These are phyloP conservation scores for Hirsutella thompsonii DNA, from an alignment of 2,329 filamentous ascomycete species.

Conservation along the genomic window DNA sequence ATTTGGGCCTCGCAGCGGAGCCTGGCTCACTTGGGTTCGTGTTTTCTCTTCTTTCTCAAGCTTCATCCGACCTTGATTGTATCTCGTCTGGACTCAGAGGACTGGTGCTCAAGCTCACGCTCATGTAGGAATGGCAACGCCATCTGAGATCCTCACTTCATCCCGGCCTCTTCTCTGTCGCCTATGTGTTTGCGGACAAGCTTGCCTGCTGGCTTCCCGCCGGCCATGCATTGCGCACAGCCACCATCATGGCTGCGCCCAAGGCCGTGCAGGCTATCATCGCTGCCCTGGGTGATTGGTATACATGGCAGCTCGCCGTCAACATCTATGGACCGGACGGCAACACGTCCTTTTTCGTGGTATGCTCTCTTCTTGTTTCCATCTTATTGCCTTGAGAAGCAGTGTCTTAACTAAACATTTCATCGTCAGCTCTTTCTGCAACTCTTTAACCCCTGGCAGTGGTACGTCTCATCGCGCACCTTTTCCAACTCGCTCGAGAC, in stretches of 20 bases:
- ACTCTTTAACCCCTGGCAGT: conserved; percentile 61
- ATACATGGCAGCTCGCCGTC: conserved; percentile 71
- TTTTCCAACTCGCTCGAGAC: conserved; percentile 92
- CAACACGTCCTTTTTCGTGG: conserved; percentile 54
- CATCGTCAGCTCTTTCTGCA: conserved; percentile 20
- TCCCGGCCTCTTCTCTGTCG: conserved; percentile 68
- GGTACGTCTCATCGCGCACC: conserved; percentile 86
- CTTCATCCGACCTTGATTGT: not conserved
- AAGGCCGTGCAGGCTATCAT: conserved; percentile 65
- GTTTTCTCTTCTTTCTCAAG: not conserved
- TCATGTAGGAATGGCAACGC: conserved; percentile 74
- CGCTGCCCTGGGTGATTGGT: conserved; percentile 71
- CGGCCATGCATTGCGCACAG: conserved; percentile 42
- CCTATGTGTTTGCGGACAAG: conserved; percentile 52
- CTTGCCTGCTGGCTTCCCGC: conserved; percentile 41
- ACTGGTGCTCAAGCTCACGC: conserved; percentile 1
- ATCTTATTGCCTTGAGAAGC: not conserved
- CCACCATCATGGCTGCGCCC: conserved; percentile 59
- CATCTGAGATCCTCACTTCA: conserved; percentile 84
- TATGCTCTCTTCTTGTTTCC: conserved; percentile 21
- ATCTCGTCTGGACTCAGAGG: not conserved
- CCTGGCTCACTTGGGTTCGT: conserved; percentile 92
- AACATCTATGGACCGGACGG: conserved; percentile 57
- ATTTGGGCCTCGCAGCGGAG: conserved; percentile 64
- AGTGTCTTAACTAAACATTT: not conserved